Base-by-base conservation (phyloP, 1,284 basidiomycete species). In the Cystobasidiaceae sp. region DNA sequence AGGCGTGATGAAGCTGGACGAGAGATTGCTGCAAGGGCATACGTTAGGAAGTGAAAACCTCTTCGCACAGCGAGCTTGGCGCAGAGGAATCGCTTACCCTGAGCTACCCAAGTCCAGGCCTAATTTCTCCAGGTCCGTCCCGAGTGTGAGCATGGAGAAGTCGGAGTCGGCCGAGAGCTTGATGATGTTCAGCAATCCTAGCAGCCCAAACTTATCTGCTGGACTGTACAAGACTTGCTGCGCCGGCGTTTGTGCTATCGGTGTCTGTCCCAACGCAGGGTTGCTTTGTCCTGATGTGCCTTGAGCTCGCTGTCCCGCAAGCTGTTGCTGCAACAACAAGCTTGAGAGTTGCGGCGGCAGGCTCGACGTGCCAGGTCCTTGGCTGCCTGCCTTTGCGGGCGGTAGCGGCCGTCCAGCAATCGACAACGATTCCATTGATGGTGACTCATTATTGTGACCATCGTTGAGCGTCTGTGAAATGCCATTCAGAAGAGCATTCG, bases 1-100 rank as follows among this genome's bases (percentile, higher is more conserved):
- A 51, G 94, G 94, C 61, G 93, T 96, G 74, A 97, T 91, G 79
- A 98, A 96, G 32, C 89, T 88, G 56, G 91, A 87, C 79, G 91
- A 93, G 68, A 97, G 80, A 74, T 89, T 88, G 76, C 89, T 90
- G n/a, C n/a, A n/a, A n/a, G n/a, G n/a, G n/a, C n/a, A n/a, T n/a
- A n/a, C n/a, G n/a, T n/a, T n/a, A n/a, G n/a, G n/a, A n/a, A n/a
- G n/a, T n/a, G n/a, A n/a, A n/a, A n/a, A n/a, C n/a, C n/a, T n/a
- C n/a, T n/a, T n/a, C n/a, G n/a, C n/a, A n/a, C n/a, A n/a, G n/a
- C n/a, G n/a, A n/a, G n/a, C n/a, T n/a, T n/a, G n/a, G n/a, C n/a
- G n/a, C n/a, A n/a, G n/a, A n/a, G n/a, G n/a, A 21, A 30, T 65
- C 56, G 82, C 86, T 79, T 78, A 92, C 88, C 89, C 90, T 71